Conservation (phyloP, 2,329 filamentous ascomycete species). For the Biscogniauxia marginata region DNA sequence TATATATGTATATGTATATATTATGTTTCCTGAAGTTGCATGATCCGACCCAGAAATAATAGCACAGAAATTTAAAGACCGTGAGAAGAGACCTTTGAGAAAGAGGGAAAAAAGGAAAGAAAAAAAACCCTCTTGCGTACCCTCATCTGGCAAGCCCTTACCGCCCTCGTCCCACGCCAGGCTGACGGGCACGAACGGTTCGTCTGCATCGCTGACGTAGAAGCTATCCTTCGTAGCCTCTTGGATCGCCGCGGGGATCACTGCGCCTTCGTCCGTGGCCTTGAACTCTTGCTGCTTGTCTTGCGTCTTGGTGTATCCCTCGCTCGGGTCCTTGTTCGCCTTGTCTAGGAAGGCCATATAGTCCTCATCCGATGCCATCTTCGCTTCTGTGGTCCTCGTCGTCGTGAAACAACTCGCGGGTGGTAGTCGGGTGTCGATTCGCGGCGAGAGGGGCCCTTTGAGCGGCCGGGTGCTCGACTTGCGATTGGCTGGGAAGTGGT, state of each 20-base stretch:
- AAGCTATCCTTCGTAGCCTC: constrained; percentile 54
- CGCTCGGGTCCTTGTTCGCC: constrained; percentile 75
- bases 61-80: neutral
- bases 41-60: too few relatives aligned
- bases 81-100: constrained; percentile 1
- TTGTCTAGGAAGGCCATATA: constrained; percentile 86
- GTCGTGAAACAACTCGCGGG: neutral
- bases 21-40: too few relatives aligned
- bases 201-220: constrained; percentile 81
- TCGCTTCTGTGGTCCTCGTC: constrained; percentile 12
- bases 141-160: constrained; percentile 57
- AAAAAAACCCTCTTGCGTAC: constrained; percentile 39
- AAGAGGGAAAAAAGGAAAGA: constrained; percentile 7
- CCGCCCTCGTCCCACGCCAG: constrained; percentile 57
- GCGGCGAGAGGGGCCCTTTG: neutral
- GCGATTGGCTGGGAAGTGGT: neutral
- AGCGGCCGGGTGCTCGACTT: neutral
- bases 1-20: neutral
- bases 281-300: constrained; percentile 46
- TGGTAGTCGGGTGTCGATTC: too few relatives aligned
- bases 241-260: constrained; percentile 60
- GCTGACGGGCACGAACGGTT: constrained; percentile 77
- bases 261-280: constrained; percentile 50
- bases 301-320: constrained; percentile 44
- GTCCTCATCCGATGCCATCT: constrained; percentile 74